phyloP scores from a whole-genome alignment of 2,329 filamentous ascomycete species.

The Ophiostoma sp. region DNA sequence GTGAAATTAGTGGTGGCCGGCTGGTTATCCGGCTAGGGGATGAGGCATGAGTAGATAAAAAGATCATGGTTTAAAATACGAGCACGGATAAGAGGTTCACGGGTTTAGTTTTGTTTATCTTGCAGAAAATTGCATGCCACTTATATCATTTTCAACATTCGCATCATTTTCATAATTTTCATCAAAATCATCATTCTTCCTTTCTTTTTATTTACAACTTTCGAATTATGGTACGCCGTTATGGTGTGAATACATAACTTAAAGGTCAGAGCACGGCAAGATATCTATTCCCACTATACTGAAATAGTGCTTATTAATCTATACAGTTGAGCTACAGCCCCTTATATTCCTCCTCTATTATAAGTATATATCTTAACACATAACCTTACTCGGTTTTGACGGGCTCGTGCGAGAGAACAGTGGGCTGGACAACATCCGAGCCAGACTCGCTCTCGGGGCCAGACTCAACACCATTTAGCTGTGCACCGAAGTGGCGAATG shows the following conservation, averaged over 20 bases:
- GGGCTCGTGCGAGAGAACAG: not conserved
- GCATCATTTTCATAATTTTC: not conserved
- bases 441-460: not conserved
- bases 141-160: not conserved
- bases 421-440: not conserved
- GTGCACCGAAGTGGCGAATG: constrained; percentile 48
- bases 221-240: too few relatives aligned
- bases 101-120: not conserved
- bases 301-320: not conserved
- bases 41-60: not conserved
- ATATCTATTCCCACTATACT: not conserved
- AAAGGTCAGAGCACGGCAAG: not conserved
- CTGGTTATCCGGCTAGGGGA: constrained; percentile 50
- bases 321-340: not conserved
- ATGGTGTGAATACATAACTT: too few relatives aligned
- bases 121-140: not conserved
- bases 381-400: not conserved
- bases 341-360: not conserved
- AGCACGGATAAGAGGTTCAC: not conserved
- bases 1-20: constrained; percentile 62
- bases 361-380: not conserved
- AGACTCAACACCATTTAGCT: not conserved
- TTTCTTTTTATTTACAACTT: not conserved
- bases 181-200: too few relatives aligned
- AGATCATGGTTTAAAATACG: not conserved